Conservation (phyloP, 2,329 filamentous ascomycete genomes). For the Clarireedia homoeocarpa region DNA sequence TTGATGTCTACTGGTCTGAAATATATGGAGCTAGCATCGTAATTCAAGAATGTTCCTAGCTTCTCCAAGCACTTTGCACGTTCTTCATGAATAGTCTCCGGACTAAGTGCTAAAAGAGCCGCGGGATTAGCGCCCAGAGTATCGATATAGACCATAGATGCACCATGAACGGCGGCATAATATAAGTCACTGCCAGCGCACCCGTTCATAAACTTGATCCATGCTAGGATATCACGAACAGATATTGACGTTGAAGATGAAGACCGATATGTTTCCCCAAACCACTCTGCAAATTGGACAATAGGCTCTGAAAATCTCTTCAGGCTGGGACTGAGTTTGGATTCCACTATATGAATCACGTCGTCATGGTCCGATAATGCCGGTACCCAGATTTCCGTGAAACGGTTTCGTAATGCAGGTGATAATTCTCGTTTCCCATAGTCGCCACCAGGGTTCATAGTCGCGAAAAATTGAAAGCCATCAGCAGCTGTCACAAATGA, state of each 20-base stretch:
- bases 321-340: conserved; percentile 56
- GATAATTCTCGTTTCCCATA: conserved; percentile 98
- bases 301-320: conserved; percentile 58
- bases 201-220: conserved; percentile 85
- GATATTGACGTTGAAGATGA: conserved; percentile 72
- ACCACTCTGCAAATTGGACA: conserved; percentile 88
- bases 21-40: conserved; percentile 60
- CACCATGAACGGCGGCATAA: conserved; percentile 67
- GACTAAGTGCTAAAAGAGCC: conserved; percentile 67
- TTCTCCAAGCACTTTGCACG: conserved; percentile 65
- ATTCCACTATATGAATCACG: conserved; percentile 74
- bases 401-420: conserved; percentile 87
- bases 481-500: conserved; percentile 67
- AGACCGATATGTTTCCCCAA: conserved; percentile 72
- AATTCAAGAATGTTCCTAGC: conserved; percentile 57
- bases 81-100: conserved; percentile 62
- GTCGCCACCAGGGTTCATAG: conserved; percentile 98
- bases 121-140: conserved; percentile 93
- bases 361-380: conserved; percentile 78
- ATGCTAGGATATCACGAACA: conserved; percentile 84
- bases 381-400: conserved; percentile 98
- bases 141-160: conserved; percentile 92
- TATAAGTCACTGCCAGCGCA: conserved; percentile 34
- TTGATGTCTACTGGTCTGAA: conserved; percentile 50
- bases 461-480: conserved; percentile 93